Base-by-base conservation (phyloP, 257 asterid genomes). In the Lavandula angustifolia region DNA sequence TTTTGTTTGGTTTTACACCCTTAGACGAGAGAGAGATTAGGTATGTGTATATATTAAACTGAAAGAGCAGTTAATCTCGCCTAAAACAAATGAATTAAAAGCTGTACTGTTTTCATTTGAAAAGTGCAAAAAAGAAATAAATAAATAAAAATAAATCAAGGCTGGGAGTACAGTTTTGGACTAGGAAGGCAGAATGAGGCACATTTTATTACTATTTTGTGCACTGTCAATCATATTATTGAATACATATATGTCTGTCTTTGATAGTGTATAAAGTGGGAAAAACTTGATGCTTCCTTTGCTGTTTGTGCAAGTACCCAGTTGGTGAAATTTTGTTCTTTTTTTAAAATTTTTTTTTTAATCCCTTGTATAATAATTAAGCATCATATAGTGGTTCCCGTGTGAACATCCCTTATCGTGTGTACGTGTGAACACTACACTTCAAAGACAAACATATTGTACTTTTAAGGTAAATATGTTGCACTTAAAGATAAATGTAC, bases 291-390 rank as follows among this genome's bases (percentile, higher is more conserved):
- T 80, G 73, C 73, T 77, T 81, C 73, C 72, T 77, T 70, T 80
- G 69, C 68, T 78, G 77, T 62, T 73, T 78, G 73, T 78, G 81
- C 82, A 76, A 81, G 83, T 75, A 76, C 85, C 82, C 79, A 76
- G 78, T 75, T 71, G 91, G 82, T 79, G 80, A 80, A 22, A 82
- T 69, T 70, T 75, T 63, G 61, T 51, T 65, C 54, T 70, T 68
- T 80, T 42, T 68, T 80, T 0, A n/a, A n/a, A n/a, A n/a, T 40
- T 40, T 40, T 40, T 8, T 37, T 5, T 5, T 3, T 2, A 3
- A 38, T 6, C 0, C 74, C 33, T 56, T n/a, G n/a, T n/a, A n/a
- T n/a, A n/a, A n/a, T n/a, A n/a, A n/a, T n/a, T n/a, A n/a, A n/a
- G n/a, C n/a, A n/a, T n/a, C n/a, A n/a, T n/a, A n/a, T n/a, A n/a